phyloP scores from a whole-genome alignment of 257 asterid species.

The Scutellaria barbata region DNA sequence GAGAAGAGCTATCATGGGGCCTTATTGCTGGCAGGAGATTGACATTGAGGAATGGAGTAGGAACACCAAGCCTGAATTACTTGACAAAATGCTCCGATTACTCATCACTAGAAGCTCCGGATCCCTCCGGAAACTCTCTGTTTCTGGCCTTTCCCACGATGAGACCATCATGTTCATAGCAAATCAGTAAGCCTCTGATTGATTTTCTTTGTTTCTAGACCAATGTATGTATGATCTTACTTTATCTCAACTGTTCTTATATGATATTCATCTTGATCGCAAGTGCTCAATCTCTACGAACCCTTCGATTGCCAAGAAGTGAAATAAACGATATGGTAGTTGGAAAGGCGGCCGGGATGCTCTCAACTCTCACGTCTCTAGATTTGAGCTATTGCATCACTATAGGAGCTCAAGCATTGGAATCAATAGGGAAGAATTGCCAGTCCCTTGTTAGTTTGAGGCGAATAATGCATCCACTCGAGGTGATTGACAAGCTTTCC shows the following conservation, averaged over 20 bases:
- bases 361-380: conserved; percentile 56
- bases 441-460: conserved; percentile 59
- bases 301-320: conserved; percentile 65
- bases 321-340: conserved; percentile 53
- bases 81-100: conserved; percentile 67
- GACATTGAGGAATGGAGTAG: conserved; percentile 92
- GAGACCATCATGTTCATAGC: conserved; percentile 58
- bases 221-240: neutral
- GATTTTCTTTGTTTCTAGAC: neutral
- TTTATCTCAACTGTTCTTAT: conserved; percentile 6
- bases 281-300: conserved; percentile 71
- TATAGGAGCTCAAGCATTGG: conserved; percentile 72
- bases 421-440: conserved; percentile 70
- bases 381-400: conserved; percentile 84
- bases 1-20: conserved; percentile 70
- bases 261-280: conserved; percentile 41
- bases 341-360: conserved; percentile 49
- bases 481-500: conserved; percentile 60
- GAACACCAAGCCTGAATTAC: conserved; percentile 44
- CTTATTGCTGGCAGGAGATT: conserved; percentile 93
- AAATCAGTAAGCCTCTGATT: conserved; percentile 58
- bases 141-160: conserved; percentile 63
- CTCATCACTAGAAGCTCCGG: conserved; percentile 73
- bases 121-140: conserved; percentile 64
- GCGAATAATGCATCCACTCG: conserved; percentile 77